A percentile compares a stretch with the other conserved stretches of the same genome.
Conservation (phyloP, 306 rosid species). For the Inga oerstediana region DNA sequence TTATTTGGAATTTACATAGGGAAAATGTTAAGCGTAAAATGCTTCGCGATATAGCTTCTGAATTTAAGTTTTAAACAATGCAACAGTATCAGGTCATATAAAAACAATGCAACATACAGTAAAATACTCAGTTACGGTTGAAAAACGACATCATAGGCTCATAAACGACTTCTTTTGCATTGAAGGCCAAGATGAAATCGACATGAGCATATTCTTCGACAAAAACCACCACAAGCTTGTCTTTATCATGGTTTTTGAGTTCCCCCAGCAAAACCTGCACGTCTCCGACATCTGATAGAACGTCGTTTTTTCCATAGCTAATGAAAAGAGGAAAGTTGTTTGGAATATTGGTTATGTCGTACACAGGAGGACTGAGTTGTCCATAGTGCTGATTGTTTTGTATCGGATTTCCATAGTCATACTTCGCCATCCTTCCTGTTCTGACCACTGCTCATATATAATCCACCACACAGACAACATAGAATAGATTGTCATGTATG, state of each 20-base stretch:
- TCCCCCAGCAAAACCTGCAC: conserved; percentile 50
- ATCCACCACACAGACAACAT: too few relatives aligned
- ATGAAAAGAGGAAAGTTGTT: conserved; percentile 60
- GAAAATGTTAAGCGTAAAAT: too few relatives aligned
- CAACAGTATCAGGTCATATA: too few relatives aligned
- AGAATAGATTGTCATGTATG: too few relatives aligned
- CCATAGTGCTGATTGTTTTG: conserved; percentile 54
- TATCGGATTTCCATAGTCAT: conserved; percentile 36
- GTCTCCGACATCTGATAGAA: conserved; percentile 51
- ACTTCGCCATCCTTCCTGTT: conserved; percentile 49
- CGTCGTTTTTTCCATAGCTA: conserved; percentile 51
- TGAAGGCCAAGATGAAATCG: conserved; percentile 56
- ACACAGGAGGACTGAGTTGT: conserved; percentile 55
- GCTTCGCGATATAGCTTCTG: too few relatives aligned
- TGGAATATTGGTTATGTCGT: conserved; percentile 53
- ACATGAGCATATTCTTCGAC: conserved; percentile 60
- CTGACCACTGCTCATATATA: conserved; percentile 49
- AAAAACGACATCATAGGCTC: conserved; percentile 59
- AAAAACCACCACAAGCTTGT: conserved; percentile 46
- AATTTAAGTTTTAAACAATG: too few relatives aligned
- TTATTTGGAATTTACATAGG: too few relatives aligned
- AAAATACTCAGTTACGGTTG: not conserved
- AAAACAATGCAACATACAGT: too few relatives aligned
- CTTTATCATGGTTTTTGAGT: conserved; percentile 49
- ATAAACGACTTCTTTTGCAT: conserved; percentile 56